Base-by-base conservation (phyloP, 1,284 basidiomycete genomes). In the Porogramme epimiltina region DNA sequence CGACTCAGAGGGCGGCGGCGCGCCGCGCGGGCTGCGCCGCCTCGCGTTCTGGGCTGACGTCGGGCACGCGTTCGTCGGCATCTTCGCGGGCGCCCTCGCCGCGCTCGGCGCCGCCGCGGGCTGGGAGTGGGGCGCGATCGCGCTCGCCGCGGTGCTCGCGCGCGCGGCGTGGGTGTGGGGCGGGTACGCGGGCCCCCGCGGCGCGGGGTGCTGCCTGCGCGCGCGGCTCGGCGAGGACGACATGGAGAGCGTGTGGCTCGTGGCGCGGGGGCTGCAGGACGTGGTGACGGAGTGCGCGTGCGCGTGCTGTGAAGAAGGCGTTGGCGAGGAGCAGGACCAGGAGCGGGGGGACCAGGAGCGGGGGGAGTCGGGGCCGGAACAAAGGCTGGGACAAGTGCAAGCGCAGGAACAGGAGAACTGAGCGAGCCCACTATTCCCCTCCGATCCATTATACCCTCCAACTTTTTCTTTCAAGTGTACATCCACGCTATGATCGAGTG, bases 21-120 rank as follows among this genome's bases (percentile, higher is more conserved):
- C 71, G 36, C 67, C 68, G 4, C 61, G 52, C 38, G 74, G 72
- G 13, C 65, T 77, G 20, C 70, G 66, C 24, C 74, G 76, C 25
- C 78, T 76, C 49, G 70, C 72, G 19, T 69, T 79, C 53, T 78
- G 75, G 73, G 71, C 72, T 3, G 69, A 75, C 20, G 71, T 68
- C 51, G 74, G 71, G 4, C 60, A 70, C 47, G 70, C 73, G 18
- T 73, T 78, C 55, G 58, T 75, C 54, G 62, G 68, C 58, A 72
- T 73, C 41, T 80, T 80, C 56, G 47, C 73, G n/a, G 66, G 69
- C 4, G 62, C 58, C 22, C 13, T 75, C 5, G 55, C 58, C 1
- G 46, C 54, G 18, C 28, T 70, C n/a, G 20, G 69, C 15, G n/a
- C 64, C 34, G 71, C 71, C 9, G 33, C 69, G 18, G 24, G 22